Evolutionary conservation across 257 asterid species (phyloP).

Genomic region (Echites panduratus): DNA sequence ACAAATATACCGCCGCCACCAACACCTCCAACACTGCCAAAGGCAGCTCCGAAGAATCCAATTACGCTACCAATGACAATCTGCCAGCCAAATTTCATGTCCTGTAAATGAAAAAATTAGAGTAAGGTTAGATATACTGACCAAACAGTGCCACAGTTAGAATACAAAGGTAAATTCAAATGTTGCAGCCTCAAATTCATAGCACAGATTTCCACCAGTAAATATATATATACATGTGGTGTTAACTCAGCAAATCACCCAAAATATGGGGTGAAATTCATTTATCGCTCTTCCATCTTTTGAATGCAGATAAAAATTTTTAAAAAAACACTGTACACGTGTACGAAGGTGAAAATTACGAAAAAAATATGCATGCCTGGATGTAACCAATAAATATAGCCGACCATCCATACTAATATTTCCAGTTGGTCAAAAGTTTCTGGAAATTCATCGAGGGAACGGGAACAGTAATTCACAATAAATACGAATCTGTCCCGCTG

Average conservation of each 20-base stretch:
- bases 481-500: not conserved
- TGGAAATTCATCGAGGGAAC: not conserved
- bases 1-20: slow-evolving; percentile 98
- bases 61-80: slow-evolving; percentile 62
- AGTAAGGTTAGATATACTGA: not conserved
- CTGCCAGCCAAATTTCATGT: slow-evolving; percentile 68
- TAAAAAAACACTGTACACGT: not conserved
- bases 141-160: not conserved
- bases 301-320: too few relatives aligned
- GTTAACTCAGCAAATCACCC: not conserved
- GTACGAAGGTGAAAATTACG: not conserved
- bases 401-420: not conserved
- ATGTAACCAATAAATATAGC: not conserved
- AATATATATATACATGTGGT: not conserved
- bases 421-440: not conserved
- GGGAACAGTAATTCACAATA: not conserved
- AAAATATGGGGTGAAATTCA: not conserved
- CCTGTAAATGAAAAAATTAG: slow-evolving; percentile 36
- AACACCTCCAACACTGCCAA: slow-evolving; percentile 98
- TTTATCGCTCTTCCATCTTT: not conserved
- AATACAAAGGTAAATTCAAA: slow-evolving; percentile 1
- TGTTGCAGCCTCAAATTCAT: not conserved
- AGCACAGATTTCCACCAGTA: not conserved
- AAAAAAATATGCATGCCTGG: not conserved
- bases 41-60: slow-evolving; percentile 96